Conservation (phyloP, 768 basidiomycete species). For the Thelephora aurantiotincta region DNA sequence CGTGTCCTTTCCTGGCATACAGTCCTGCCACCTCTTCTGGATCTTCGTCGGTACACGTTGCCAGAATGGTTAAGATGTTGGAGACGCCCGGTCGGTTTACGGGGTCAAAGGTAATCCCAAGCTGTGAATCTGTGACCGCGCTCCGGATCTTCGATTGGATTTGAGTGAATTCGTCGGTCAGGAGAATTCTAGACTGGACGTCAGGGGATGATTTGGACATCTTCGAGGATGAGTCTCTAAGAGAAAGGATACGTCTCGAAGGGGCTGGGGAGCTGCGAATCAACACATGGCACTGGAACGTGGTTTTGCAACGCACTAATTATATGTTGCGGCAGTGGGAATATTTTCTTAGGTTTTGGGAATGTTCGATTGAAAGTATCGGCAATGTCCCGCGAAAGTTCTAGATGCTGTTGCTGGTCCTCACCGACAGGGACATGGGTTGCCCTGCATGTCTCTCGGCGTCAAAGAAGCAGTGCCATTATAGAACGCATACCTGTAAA, state of each 20-base stretch:
- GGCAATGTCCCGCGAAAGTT: slow-evolving; percentile 75
- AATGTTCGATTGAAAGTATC: slow-evolving; percentile 70
- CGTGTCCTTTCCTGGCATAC: slow-evolving; percentile 45
- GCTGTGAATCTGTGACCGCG: slow-evolving; percentile 76
- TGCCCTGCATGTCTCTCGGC: slow-evolving; percentile 30
- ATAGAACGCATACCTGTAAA: slow-evolving; percentile 47
- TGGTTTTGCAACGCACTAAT: slow-evolving; percentile 42
- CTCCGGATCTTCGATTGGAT: slow-evolving; percentile 61
- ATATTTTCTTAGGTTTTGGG: slow-evolving; percentile 30
- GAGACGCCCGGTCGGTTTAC: slow-evolving; percentile 65
- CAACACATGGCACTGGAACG: not conserved
- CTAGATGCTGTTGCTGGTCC: slow-evolving; percentile 91
- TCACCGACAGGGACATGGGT: slow-evolving; percentile 95
- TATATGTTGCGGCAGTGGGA: slow-evolving; percentile 59
- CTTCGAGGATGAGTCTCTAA: slow-evolving; percentile 73
- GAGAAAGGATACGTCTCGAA: slow-evolving; percentile 71
- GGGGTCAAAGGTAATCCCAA: slow-evolving; percentile 72
- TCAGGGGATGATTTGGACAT: slow-evolving; percentile 94
- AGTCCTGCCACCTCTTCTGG: slow-evolving; percentile 29
- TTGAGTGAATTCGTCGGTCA: slow-evolving; percentile 55
- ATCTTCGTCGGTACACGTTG: slow-evolving; percentile 47
- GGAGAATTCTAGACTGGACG: slow-evolving; percentile 64
- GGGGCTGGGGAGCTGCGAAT: slow-evolving; percentile 34
- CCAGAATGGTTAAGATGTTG: slow-evolving; percentile 70
- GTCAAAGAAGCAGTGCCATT: not conserved